Evolutionary conservation across 495 filamentous ascomycete species (phyloP).

Genomic region (Xylaria cubensis): DNA sequence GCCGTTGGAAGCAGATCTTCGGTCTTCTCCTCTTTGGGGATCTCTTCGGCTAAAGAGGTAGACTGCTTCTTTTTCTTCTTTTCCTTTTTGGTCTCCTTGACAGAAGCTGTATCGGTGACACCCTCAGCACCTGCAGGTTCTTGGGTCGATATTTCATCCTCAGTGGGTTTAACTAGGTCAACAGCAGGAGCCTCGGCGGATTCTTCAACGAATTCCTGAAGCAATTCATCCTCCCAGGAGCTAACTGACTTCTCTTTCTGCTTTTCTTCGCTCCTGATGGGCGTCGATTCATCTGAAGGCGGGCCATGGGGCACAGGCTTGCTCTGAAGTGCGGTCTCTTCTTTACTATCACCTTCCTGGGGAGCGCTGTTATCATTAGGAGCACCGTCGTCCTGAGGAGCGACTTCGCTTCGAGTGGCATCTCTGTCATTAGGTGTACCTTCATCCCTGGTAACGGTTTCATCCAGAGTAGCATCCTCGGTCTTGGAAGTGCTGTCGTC

Average conservation of each 20-base stretch:
- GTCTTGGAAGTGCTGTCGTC: neutral
- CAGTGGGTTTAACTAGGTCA: neutral
- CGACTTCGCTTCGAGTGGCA: neutral
- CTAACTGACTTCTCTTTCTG: conserved; percentile 17
- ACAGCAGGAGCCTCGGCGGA: neutral
- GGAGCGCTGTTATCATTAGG: neutral
- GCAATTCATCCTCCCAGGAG: conserved; percentile 6
- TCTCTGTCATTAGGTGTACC: conserved; percentile 9
- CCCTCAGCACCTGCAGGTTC: conserved; percentile 6
- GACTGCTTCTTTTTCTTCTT: conserved; percentile 32
- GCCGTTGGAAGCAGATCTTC: conserved; percentile 10
- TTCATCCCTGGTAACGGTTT: conserved; percentile 26
- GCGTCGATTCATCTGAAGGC: conserved; percentile 7
- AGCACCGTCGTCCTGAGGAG: neutral
- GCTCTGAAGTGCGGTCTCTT: neutral
- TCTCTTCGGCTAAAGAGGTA: conserved; percentile 3
- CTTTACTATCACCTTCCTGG: neutral
- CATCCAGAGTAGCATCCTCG: conserved; percentile 8
- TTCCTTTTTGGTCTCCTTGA: conserved; percentile 29
- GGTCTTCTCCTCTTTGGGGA: conserved; percentile 21
- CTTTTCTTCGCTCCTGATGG: conserved; percentile 26
- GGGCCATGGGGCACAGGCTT: neutral
- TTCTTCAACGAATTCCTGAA: neutral
- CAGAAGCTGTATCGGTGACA: neutral
- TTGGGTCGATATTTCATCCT: conserved; percentile 1